Evolutionary conservation across 352 stramenopile species (phyloP).

Genomic region (Blastocystis hominis): DNA sequence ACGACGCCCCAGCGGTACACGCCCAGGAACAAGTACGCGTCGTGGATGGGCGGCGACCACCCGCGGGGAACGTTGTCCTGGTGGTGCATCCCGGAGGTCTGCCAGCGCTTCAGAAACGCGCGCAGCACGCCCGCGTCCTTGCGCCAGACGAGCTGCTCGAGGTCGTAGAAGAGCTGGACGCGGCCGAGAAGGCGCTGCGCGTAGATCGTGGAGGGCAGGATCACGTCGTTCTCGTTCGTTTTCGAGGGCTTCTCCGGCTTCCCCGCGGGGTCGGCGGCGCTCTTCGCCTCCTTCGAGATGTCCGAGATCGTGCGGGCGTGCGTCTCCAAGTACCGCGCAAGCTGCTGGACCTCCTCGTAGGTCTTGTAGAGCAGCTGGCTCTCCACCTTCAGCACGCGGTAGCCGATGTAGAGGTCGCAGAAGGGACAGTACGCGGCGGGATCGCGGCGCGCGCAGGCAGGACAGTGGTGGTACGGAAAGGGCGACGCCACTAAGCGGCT

Average conservation of each 20-base stretch:
- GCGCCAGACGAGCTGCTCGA: background rate
- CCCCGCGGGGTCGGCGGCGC: background rate
- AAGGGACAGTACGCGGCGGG: background rate
- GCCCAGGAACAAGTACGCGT: background rate
- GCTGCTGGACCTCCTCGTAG: background rate
- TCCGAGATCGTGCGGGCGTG: background rate
- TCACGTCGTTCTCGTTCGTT: background rate
- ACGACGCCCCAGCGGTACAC: background rate
- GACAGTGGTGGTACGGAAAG: background rate
- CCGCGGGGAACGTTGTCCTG: background rate
- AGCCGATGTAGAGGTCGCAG: background rate
- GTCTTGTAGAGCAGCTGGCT: background rate
- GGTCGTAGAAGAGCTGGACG: background rate
- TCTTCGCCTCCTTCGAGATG: background rate
- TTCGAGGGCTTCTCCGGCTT: background rate
- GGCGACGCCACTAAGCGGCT: background rate
- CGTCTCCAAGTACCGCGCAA: background rate
- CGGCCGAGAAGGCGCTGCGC: background rate
- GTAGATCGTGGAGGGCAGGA: background rate
- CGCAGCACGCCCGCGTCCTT: background rate
- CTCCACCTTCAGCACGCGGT: conserved; percentile 12
- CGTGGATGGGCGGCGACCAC: background rate
- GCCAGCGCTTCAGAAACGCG: background rate
- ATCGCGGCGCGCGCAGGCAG: no score
- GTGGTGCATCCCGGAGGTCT: background rate